phyloP scores from a whole-genome alignment of 305 asterid species.

The Euphrasia arctica region DNA sequence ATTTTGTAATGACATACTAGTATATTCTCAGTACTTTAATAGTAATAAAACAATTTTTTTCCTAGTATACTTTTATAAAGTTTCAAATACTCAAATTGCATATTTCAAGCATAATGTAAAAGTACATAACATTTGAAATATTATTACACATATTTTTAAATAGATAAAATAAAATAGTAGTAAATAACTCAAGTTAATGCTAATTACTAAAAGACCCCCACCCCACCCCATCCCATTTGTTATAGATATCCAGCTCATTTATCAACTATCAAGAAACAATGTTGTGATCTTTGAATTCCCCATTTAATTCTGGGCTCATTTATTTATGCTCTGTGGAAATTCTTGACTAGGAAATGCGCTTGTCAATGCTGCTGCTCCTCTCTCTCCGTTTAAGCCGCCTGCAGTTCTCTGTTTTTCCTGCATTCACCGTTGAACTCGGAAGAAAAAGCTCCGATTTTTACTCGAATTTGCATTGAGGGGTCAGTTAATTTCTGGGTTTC shows the following conservation, averaged over 20 bases:
- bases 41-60: too few relatives aligned
- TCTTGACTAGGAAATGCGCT: conserved; percentile 7
- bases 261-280: not conserved
- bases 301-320: conserved; percentile 12
- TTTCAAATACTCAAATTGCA: too few relatives aligned
- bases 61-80: too few relatives aligned
- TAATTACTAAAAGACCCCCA: too few relatives aligned
- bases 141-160: too few relatives aligned
- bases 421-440: conserved; percentile 29
- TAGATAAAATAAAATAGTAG: too few relatives aligned
- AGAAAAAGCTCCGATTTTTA: conserved; percentile 31
- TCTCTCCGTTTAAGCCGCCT: conserved; percentile 13
- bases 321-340: conserved; percentile 26
- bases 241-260: conserved; percentile 25
- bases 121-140: too few relatives aligned
- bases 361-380: conserved; percentile 32
- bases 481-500: conserved; percentile 15
- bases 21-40: too few relatives aligned
- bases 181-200: too few relatives aligned
- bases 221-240: not conserved
- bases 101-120: too few relatives aligned
- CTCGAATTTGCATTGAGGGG: conserved; percentile 14
- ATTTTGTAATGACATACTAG: too few relatives aligned
- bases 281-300: conserved; percentile 29
- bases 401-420: conserved; percentile 25